phyloP scores from a whole-genome alignment of 2,329 filamentous ascomycete species.

The Podosphaera aphanis region DNA sequence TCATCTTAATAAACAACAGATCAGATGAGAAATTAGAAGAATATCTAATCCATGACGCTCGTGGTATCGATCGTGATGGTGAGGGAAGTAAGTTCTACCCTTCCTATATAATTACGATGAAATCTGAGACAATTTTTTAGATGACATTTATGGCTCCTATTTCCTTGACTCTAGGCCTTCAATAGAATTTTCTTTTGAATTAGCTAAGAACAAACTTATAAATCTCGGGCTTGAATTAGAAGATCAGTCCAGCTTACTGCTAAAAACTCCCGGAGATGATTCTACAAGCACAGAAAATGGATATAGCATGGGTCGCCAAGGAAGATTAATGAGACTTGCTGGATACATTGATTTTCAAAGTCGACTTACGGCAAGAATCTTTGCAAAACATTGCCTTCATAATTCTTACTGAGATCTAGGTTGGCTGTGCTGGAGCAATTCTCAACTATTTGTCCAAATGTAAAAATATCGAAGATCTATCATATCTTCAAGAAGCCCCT shows the following conservation, averaged over 20 bases:
- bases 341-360: slow-evolving; percentile 55
- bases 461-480: slow-evolving; percentile 36
- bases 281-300: slow-evolving; percentile 4
- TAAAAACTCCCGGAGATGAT: slow-evolving; percentile 34
- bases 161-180: slow-evolving; percentile 43
- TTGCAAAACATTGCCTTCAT: background rate
- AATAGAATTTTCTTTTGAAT: slow-evolving; percentile 46
- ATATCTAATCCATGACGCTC: slow-evolving; percentile 14
- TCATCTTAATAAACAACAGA: slow-evolving; percentile 23
- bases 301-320: slow-evolving; percentile 29
- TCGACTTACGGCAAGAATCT: slow-evolving; percentile 32
- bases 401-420: slow-evolving; percentile 11
- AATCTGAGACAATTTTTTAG: slow-evolving; percentile 9
- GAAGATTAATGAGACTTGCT: slow-evolving; percentile 42
- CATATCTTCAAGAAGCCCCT: slow-evolving; percentile 30
- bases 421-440: slow-evolving; percentile 73
- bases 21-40: slow-evolving; percentile 16
- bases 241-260: slow-evolving; percentile 26
- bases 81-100: slow-evolving; percentile 8
- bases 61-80: slow-evolving; percentile 9
- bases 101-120: background rate
- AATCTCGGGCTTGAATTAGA: slow-evolving; percentile 25
- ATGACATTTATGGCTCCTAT: slow-evolving; percentile 20
- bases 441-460: slow-evolving; percentile 55
- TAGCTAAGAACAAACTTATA: slow-evolving; percentile 41